Percentiles rank a stretch among this genome's conserved stretches.
phyloP scores from a whole-genome alignment of 768 basidiomycete species.

The Suillus weaverae region DNA sequence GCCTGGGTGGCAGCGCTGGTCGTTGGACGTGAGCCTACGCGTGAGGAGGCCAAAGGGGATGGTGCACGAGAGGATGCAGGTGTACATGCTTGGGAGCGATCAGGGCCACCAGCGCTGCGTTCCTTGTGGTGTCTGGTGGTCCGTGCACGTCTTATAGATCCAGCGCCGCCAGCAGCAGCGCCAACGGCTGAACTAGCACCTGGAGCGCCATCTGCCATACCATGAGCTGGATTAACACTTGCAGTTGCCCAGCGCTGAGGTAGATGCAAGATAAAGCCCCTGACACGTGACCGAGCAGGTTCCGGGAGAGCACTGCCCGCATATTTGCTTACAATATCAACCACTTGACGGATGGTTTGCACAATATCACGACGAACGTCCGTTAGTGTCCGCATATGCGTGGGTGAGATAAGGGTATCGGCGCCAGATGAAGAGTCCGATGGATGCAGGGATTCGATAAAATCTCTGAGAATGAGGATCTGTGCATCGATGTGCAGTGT shows the following conservation, averaged over 20 bases:
- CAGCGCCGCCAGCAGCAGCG: conserved; percentile 26
- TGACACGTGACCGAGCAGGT: conserved; percentile 71
- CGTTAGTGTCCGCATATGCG: conserved; percentile 66
- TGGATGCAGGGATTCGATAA: conserved; percentile 68
- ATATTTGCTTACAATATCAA: conserved; percentile 83
- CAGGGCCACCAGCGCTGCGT: conserved; percentile 38
- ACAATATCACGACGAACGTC: conserved; percentile 81
- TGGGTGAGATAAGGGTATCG: conserved; percentile 40
- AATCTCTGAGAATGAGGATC: conserved; percentile 80
- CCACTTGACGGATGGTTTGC: conserved; percentile 86
- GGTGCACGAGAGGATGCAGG: conserved; percentile 37
- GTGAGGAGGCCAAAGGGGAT: conserved; percentile 31
- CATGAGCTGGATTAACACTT: conserved; percentile 20
- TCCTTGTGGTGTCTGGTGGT: conserved; percentile 33
- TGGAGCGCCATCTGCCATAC: conserved; percentile 28
- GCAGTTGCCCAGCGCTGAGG: conserved; percentile 77
- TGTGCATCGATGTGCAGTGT: conserved; percentile 86
- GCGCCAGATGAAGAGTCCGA: conserved; percentile 26
- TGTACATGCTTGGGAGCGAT: conserved; percentile 31
- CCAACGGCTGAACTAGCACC: conserved; percentile 39
- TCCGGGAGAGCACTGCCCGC: conserved; percentile 86
- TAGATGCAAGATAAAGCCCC: conserved; percentile 76
- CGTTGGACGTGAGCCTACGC: conserved; percentile 28
- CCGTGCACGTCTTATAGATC: conserved; percentile 20
- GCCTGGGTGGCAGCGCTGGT: conserved; percentile 66